phyloP scores from a whole-genome alignment of 371 early-diverging fungal species.

The Actinomucor elegans region DNA sequence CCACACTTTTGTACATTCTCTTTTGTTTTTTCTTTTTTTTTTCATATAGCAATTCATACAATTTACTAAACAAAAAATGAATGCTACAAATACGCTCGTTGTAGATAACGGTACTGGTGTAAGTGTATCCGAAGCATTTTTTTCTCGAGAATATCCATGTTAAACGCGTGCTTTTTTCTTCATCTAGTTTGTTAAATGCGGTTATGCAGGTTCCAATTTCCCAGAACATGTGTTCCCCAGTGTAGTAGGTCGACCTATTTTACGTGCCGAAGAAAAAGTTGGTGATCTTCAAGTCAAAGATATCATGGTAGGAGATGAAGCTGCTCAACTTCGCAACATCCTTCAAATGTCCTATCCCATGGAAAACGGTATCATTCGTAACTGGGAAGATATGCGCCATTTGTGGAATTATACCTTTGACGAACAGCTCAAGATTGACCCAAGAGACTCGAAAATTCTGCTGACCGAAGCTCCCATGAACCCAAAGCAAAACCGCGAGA shows the following conservation, averaged over 20 bases:
- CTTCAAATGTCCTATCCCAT: slow-evolving; percentile 97
- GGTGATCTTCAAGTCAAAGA: slow-evolving; percentile 83
- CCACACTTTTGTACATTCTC: too few species aligned
- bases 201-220: slow-evolving; percentile 95
- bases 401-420: slow-evolving; percentile 97
- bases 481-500: slow-evolving; percentile 87
- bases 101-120: slow-evolving; percentile 97
- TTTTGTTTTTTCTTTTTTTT: too few species aligned
- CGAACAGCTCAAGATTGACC: slow-evolving; percentile 88
- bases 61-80: too few species aligned
- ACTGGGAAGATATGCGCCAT: slow-evolving; percentile 98
- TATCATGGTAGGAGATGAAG: slow-evolving; percentile 98
- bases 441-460: slow-evolving; percentile 86
- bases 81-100: slow-evolving; percentile 77
- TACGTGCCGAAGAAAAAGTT: slow-evolving; percentile 91
- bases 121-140: slow-evolving; percentile 33
- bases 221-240: slow-evolving; percentile 95
- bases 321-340: slow-evolving; percentile 82
- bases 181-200: slow-evolving; percentile 91
- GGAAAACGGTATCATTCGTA: slow-evolving; percentile 97
- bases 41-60: too few species aligned
- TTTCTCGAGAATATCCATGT: slow-evolving; percentile 1
- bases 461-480: slow-evolving; percentile 97
- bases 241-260: slow-evolving; percentile 95
- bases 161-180: slow-evolving; percentile 14